Percentiles rank a stretch among this genome's conserved stretches.
Conservation (phyloP, 1,284 basidiomycete genomes). For the Sanghuangporus baumii region DNA sequence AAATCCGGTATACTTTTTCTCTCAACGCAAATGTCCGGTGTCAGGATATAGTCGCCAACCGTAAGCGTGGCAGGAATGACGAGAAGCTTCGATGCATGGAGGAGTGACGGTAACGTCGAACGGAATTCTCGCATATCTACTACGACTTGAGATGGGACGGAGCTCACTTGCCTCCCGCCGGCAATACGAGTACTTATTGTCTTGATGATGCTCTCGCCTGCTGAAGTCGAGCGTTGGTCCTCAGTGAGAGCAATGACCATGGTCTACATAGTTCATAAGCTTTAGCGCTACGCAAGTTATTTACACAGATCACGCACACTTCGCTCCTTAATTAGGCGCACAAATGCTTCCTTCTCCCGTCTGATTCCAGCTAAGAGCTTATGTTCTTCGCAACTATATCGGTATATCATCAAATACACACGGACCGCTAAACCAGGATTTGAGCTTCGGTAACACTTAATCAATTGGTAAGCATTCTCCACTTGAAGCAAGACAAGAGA, state of each 20-base stretch:
- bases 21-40: constrained; percentile 95
- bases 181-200: constrained; percentile 87
- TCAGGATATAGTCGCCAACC: constrained; percentile 94
- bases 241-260: constrained; percentile 91
- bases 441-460: constrained; percentile 79
- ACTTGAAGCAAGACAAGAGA: neutral
- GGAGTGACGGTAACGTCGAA: constrained; percentile 84
- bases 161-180: constrained; percentile 71
- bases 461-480: neutral
- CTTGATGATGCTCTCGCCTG: constrained; percentile 64
- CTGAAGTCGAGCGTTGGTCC: constrained; percentile 42
- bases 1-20: constrained; percentile 92
- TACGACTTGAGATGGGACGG: constrained; percentile 75
- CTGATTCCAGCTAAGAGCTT: constrained; percentile 87
- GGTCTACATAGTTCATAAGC: constrained; percentile 39
- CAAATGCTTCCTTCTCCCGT: constrained; percentile 93
- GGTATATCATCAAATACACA: constrained; percentile 96
- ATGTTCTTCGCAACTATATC: constrained; percentile 92
- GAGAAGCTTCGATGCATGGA: constrained; percentile 79
- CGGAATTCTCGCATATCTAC: constrained; percentile 97
- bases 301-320: constrained; percentile 50
- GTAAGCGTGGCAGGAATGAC: constrained; percentile 89
- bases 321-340: constrained; percentile 88
- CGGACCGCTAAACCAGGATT: constrained; percentile 78
- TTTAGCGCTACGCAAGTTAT: neutral